A percentile compares a stretch with the other conserved stretches of the same genome.
Conservation (phyloP, 2,329 filamentous ascomycete species). For the Chalaropsis thielavioides region DNA sequence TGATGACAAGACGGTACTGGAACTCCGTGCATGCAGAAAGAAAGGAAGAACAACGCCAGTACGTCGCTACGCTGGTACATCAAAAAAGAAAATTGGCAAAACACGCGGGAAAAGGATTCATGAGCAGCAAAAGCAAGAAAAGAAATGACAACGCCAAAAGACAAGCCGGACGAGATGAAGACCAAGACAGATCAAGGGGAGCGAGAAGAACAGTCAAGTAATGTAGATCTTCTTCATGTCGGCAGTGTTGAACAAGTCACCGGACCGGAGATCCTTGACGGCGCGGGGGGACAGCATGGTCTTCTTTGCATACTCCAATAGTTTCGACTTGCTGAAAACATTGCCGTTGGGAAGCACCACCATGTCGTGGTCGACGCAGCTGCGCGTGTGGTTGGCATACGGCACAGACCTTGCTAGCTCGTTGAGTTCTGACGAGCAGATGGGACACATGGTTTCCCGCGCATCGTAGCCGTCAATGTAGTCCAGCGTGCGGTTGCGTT, state of each 20-base stretch:
- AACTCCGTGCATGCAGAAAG: neutral
- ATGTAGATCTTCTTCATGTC: slow-evolving; percentile 82
- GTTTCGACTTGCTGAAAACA: slow-evolving; percentile 62
- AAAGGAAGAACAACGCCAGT: neutral
- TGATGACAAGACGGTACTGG: neutral
- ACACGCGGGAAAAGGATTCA: no score
- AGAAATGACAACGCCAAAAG: no score
- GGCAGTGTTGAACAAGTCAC: slow-evolving; percentile 46
- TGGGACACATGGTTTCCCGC: slow-evolving; percentile 55
- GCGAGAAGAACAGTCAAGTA: slow-evolving; percentile 35
- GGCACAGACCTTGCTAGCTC: slow-evolving; percentile 77
- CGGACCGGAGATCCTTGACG: slow-evolving; percentile 67
- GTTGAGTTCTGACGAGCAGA: slow-evolving; percentile 91
- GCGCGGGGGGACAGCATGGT: slow-evolving; percentile 50
- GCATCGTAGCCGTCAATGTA: slow-evolving; percentile 11
- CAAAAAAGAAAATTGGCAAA: neutral
- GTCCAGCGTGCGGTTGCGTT: neutral
- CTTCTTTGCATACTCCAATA: slow-evolving; percentile 68
- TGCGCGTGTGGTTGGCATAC: slow-evolving; percentile 91
- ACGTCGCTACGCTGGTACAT: neutral
- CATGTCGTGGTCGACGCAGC: slow-evolving; percentile 75
- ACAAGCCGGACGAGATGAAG: no score
- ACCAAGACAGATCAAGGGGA: neutral
- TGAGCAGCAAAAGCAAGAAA: neutral
- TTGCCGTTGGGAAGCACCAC: slow-evolving; percentile 76